A percentile compares a stretch with the other conserved stretches of the same genome.
Evolutionary conservation across 345 rosid species (phyloP).

Genomic region (Murraya paniculata): DNA sequence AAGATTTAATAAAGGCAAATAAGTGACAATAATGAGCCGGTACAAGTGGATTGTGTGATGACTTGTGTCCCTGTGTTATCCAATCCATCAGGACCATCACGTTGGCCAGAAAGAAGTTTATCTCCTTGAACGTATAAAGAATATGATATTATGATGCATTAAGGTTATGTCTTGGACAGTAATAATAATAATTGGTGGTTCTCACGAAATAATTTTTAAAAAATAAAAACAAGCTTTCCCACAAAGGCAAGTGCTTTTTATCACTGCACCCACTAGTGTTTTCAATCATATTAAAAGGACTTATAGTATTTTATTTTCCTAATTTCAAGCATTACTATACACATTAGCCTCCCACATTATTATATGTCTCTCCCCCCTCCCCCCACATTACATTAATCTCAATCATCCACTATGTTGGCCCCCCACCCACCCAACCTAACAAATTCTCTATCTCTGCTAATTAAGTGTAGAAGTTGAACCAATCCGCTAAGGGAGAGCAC

Average conservation of each 20-base stretch:
- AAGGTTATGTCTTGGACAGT: slow-evolving; percentile 11
- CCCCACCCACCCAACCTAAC: slow-evolving; percentile 7
- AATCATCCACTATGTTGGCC: neutral
- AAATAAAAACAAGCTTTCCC: neutral
- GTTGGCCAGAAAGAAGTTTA: neutral
- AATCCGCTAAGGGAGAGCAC: no score
- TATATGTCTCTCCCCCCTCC: neutral
- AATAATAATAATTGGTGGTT: neutral
- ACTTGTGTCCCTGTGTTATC: neutral
- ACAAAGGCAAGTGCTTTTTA: neutral
- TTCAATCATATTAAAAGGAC: slow-evolving; percentile 1
- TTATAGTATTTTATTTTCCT: neutral
- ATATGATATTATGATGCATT: neutral
- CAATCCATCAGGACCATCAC: neutral
- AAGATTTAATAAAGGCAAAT: neutral
- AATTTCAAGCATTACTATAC: slow-evolving; percentile 1
- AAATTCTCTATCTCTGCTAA: no score
- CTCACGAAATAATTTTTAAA: no score
- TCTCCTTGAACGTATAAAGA: neutral
- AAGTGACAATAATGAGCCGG: neutral
- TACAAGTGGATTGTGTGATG: neutral
- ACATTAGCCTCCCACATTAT: slow-evolving; percentile 1
- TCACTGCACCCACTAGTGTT: slow-evolving; percentile 16
- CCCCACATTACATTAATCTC: neutral
- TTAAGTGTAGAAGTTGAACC: no score